Percentiles rank a stretch among this genome's conserved stretches.
phyloP scores from a whole-genome alignment of 306 rosid genomes.

The Lablab purpureus region DNA sequence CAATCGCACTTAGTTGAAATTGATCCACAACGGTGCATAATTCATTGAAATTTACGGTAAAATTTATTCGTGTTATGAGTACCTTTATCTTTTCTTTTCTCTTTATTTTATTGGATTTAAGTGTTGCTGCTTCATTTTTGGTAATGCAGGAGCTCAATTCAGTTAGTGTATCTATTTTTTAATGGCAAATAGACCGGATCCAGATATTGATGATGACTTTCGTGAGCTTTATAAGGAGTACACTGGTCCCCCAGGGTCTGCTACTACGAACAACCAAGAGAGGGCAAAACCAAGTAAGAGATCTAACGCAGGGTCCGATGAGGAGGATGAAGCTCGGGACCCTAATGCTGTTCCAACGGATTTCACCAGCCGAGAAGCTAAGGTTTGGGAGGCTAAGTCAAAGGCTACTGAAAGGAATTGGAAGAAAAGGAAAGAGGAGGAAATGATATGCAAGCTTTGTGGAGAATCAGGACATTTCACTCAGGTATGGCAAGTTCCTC shows the following conservation, averaged over 20 bases:
- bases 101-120: background rate
- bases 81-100: background rate
- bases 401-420: slow-evolving; percentile 99
- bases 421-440: slow-evolving; percentile 99
- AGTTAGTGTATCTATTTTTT: background rate
- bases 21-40: background rate
- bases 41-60: background rate
- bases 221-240: slow-evolving; percentile 95
- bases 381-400: slow-evolving; percentile 99
- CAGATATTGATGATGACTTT: slow-evolving; percentile 87
- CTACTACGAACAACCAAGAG: slow-evolving; percentile 61
- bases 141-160: slow-evolving; percentile 48
- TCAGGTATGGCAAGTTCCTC: slow-evolving; percentile 64
- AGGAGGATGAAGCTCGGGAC: slow-evolving; percentile 82
- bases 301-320: slow-evolving; percentile 83
- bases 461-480: slow-evolving; percentile 98
- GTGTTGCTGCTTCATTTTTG: slow-evolving; percentile 24
- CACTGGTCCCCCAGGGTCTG: slow-evolving; percentile 80
- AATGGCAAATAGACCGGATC: slow-evolving; percentile 82
- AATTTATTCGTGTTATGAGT: background rate
- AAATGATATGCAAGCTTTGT: slow-evolving; percentile 95
- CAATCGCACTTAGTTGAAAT: background rate
- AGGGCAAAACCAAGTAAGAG: slow-evolving; percentile 68
- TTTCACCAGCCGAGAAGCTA: slow-evolving; percentile 98
- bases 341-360: slow-evolving; percentile 98